Evolutionary conservation across 805 yeast genomes (phyloP), one percentile per base, ranked within the genome.

Genomic region (Kodamaea fukazawae): DNA sequence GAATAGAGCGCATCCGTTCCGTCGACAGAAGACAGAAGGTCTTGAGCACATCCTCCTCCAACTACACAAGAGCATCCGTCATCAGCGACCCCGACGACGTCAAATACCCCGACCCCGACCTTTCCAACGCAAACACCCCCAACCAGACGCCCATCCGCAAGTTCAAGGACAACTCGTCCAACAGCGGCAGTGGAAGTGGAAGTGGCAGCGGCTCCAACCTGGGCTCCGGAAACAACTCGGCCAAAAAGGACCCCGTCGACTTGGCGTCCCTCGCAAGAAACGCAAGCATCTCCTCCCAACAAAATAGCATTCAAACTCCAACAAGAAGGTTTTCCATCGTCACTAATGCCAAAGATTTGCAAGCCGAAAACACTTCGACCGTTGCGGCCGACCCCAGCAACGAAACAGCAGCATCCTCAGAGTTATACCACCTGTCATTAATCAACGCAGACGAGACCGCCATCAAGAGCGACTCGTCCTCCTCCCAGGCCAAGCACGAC

Each of bases 21-120:
- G 9, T 32, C 9, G 45, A 45, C 23, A 20, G 38, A 7, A 39
- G 49, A 32, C 30, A 36, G 11, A 47, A 48, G 15, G 54, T 51
- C 17, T 32, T 50, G 12, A 48, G 55, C 22, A 44, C 52, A 4
- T 45, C 53, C 7, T 37, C 49, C 3, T 55, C 60, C 4, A 22
- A 51, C 4, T 45, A 46, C 28, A 50, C 48, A 29, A 13, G 48
- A 11, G 42, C 50, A 9, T 42, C 42, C 10, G 13, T 22, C 9
- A 38, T 40, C 13, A 43, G 51, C 18, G 52, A 51, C 20, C 35
- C 40, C 7, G 49, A 41, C 17, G 51, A 41, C 2, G 42, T 35
- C 22, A 53, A 43, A 37, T 55, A 55, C 40, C 61, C 61, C 3
- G 58, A 52, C 8, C 60, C 60, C 7, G 43, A 47, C 25, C 34